Conservation (phyloP, 169 alveolate genomes). For the Babesia sp. region DNA sequence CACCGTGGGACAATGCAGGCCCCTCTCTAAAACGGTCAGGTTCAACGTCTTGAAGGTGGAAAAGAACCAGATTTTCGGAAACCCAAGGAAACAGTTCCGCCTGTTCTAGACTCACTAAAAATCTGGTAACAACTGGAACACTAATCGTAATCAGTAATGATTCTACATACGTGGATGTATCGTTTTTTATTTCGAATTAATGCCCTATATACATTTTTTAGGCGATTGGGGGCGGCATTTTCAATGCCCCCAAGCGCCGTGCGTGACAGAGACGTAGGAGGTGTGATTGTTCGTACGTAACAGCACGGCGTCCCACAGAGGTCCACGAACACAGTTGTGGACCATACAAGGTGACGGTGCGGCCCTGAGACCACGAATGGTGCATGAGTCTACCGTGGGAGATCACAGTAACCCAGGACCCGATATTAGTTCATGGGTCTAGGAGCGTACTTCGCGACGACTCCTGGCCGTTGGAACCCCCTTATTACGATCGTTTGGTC, state of each 20-base stretch:
- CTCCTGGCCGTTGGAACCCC: not conserved
- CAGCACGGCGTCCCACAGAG: no score
- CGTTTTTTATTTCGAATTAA: no score
- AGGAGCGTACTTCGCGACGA: not conserved
- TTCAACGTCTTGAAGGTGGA: slow-evolving; percentile 98
- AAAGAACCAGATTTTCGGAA: slow-evolving; percentile 96
- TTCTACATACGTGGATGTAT: not conserved
- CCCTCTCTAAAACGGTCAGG: slow-evolving; percentile 98
- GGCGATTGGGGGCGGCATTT: no score
- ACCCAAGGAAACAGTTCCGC: slow-evolving; percentile 97
- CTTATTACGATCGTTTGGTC: slow-evolving; percentile 22
- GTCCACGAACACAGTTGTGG: no score
- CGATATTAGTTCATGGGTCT: not conserved
- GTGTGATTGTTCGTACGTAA: no score
- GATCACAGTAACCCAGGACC: no score
- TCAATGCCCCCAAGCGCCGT: no score
- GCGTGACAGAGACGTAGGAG: no score
- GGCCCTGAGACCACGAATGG: no score
- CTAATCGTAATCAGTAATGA: slow-evolving; percentile 18
- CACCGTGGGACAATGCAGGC: slow-evolving; percentile 99
- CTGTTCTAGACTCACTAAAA: slow-evolving; percentile 81
- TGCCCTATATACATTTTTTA: no score
- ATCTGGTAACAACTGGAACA: not conserved
- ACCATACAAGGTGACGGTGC: no score
- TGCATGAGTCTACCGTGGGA: no score